A percentile compares a stretch with the other conserved stretches of the same genome.
These are phyloP conservation scores for Cryptococcus amylolentus DNA, from an alignment of 1,284 basidiomycete genomes.

Conservation along the genomic window DNA sequence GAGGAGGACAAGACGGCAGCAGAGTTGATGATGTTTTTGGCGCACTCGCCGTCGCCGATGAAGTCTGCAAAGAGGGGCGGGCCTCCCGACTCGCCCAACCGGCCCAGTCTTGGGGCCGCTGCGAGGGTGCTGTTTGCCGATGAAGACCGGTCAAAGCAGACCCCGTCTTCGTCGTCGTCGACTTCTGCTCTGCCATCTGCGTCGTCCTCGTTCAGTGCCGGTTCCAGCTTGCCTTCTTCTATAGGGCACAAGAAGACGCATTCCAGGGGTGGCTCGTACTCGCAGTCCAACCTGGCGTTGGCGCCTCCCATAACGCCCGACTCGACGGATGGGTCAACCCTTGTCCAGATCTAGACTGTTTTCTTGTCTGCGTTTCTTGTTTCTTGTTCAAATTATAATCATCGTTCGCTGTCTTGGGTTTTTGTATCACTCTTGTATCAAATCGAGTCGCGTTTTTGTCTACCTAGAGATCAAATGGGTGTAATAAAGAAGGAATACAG, in stretches of 20 bases:
- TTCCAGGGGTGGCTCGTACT: conserved; percentile 1
- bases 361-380: no score
- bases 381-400: no score
- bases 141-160: conserved; percentile 1
- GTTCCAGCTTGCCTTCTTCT: neutral
- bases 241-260: conserved; percentile 1
- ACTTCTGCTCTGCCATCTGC: neutral
- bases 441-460: no score
- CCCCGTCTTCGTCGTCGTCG: neutral
- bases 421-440: no score
- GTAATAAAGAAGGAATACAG: no score
- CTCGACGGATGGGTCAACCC: neutral
- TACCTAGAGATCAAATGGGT: no score
- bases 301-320: conserved; percentile 29
- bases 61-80: conserved; percentile 1
- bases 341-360: neutral
- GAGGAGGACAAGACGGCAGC: conserved; percentile 46
- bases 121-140: conserved; percentile 45
- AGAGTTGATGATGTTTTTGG: conserved; percentile 50
- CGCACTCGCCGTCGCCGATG: conserved; percentile 42
- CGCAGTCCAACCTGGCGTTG: conserved; percentile 27
- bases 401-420: no score
- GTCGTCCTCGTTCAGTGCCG: no score
- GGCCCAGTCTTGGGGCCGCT: conserved; percentile 19
- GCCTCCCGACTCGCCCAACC: conserved; percentile 9